Percentiles rank a stretch among this genome's conserved stretches.
Evolutionary conservation across 1,284 basidiomycete species (phyloP).

Genomic region (Neolentinus lepideus): DNA sequence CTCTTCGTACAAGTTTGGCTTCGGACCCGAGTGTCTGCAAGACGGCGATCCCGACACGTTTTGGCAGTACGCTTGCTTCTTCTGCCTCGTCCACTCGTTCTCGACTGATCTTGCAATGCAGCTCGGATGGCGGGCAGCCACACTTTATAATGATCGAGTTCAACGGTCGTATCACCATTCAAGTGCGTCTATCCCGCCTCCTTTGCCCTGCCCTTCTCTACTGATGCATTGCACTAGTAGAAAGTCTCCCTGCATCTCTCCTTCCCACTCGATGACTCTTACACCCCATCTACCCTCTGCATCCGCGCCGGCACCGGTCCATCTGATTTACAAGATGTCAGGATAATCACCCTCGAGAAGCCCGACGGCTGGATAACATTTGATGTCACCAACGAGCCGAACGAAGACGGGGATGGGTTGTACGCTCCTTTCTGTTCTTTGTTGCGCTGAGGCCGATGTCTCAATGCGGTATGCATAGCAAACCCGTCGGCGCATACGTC

Average conservation of each 20-base stretch:
- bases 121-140: constrained; percentile 96
- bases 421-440: constrained; percentile 25
- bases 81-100: not conserved
- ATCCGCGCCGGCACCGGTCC: constrained; percentile 90
- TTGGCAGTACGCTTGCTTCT: constrained; percentile 79
- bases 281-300: constrained; percentile 88
- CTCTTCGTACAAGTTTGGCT: constrained; percentile 94
- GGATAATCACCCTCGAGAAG: constrained; percentile 78
- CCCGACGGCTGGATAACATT: constrained; percentile 96
- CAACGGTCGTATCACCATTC: constrained; percentile 82
- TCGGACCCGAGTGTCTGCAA: constrained; percentile 87
- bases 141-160: constrained; percentile 96
- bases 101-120: constrained; percentile 24
- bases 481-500: constrained; percentile 83
- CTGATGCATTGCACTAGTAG: constrained; percentile 30
- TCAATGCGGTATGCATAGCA: constrained; percentile 37
- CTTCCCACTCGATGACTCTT: constrained; percentile 89
- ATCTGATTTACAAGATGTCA: constrained; percentile 88
- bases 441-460: constrained; percentile 1
- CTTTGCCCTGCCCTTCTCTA: not conserved
- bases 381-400: constrained; percentile 73
- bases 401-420: constrained; percentile 72
- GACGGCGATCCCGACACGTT: constrained; percentile 90
- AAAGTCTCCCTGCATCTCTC: constrained; percentile 90
- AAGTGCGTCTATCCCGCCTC: constrained; percentile 50